Evolutionary conservation across 352 stramenopile species (phyloP).

Genomic region (Phytophthora sansomeana): DNA sequence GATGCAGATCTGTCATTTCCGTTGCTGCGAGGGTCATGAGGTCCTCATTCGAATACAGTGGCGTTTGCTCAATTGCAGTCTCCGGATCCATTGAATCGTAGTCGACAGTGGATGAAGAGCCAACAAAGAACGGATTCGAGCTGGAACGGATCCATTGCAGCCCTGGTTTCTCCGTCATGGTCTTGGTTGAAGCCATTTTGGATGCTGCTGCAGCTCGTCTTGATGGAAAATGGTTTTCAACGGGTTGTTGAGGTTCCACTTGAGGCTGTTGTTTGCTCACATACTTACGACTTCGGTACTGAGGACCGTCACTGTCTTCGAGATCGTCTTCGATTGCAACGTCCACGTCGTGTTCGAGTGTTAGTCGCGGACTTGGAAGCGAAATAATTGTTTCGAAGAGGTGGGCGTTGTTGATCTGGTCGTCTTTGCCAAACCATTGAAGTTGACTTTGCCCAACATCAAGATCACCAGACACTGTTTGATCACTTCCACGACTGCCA

Average conservation of each 20-base stretch:
- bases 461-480: slow-evolving; percentile 9
- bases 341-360: slow-evolving; percentile 22
- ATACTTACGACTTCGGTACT: slow-evolving; percentile 13
- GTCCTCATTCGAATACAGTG: slow-evolving; percentile 63
- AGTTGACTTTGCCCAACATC: slow-evolving; percentile 31
- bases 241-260: slow-evolving; percentile 14
- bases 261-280: slow-evolving; percentile 25
- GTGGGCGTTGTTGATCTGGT: slow-evolving; percentile 66
- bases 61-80: slow-evolving; percentile 70
- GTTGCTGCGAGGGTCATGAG: slow-evolving; percentile 58
- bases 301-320: slow-evolving; percentile 27
- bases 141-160: slow-evolving; percentile 66
- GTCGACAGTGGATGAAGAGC: slow-evolving; percentile 22
- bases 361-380: slow-evolving; percentile 32
- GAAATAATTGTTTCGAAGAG: slow-evolving; percentile 63
- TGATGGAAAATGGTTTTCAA: slow-evolving; percentile 29
- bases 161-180: slow-evolving; percentile 29
- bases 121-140: slow-evolving; percentile 62
- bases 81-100: slow-evolving; percentile 76
- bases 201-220: slow-evolving; percentile 22
- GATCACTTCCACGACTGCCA: slow-evolving; percentile 12
- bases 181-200: slow-evolving; percentile 17
- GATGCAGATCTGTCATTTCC: slow-evolving; percentile 66
- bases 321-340: slow-evolving; percentile 33
- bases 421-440: slow-evolving; percentile 62